Conservation (phyloP, 1,284 basidiomycete species). For the Ganoderma leucocontextum region DNA sequence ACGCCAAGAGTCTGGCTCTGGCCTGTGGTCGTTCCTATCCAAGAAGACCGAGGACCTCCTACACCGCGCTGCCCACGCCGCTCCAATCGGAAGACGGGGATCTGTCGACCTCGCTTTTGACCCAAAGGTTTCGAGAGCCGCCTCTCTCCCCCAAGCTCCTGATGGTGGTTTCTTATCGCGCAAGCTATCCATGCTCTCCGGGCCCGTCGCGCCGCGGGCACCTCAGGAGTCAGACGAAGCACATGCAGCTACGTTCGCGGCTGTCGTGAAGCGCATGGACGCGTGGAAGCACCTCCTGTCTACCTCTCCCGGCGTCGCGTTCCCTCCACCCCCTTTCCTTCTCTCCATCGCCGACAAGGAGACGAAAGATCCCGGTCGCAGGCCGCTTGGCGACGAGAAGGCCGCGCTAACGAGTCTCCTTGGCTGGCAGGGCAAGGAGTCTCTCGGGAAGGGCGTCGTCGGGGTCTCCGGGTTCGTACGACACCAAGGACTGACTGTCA, state of each 20-base stretch:
- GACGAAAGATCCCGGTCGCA: conserved; percentile 44
- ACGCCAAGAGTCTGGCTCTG: conserved; percentile 41
- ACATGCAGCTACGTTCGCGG: conserved; percentile 43
- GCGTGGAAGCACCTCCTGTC: conserved; percentile 53
- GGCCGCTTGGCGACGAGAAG: conserved; percentile 63
- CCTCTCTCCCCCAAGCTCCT: conserved; percentile 23
- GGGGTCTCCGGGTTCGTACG: conserved; percentile 63
- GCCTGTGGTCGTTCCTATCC: conserved; percentile 53
- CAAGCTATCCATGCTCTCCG: conserved; percentile 56
- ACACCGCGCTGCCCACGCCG: conserved; percentile 44
- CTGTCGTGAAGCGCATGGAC: conserved; percentile 51
- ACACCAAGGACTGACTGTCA: conserved; percentile 64
- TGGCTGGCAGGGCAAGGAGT: conserved; percentile 63
- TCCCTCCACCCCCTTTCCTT: conserved; percentile 57
- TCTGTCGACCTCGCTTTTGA: conserved; percentile 49
- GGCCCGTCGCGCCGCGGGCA: conserved; percentile 20
- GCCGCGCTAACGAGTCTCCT: conserved; percentile 58
- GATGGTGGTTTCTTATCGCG: conserved; percentile 40
- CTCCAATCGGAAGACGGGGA: conserved; percentile 43
- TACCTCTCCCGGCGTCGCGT: conserved; percentile 57
- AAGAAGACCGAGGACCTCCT: conserved; percentile 50
- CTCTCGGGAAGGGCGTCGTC: conserved; percentile 54
- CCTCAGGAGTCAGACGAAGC: conserved; percentile 15
- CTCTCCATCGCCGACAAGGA: conserved; percentile 59
- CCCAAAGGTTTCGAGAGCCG: conserved; percentile 24